A percentile compares a stretch with the other conserved stretches of the same genome.
Evolutionary conservation across 192 early-diverging fungal species (phyloP).

Genomic region (Dispira simplex): DNA sequence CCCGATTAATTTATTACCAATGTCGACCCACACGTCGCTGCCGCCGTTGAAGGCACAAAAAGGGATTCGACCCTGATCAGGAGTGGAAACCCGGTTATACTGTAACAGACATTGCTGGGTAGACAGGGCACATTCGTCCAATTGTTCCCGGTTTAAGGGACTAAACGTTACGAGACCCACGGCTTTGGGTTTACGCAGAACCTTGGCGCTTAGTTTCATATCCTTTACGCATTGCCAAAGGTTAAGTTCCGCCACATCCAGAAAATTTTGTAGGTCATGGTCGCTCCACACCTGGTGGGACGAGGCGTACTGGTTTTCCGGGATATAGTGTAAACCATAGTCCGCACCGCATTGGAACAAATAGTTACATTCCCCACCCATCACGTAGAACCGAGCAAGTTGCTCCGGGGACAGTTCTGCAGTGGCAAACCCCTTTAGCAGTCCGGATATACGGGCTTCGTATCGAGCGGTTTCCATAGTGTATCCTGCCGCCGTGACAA

Average conservation of each 20-base stretch:
- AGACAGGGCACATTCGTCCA: slow-evolving; percentile 77
- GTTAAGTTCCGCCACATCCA: slow-evolving; percentile 62
- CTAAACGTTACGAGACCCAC: slow-evolving; percentile 47
- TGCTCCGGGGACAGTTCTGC: slow-evolving; percentile 28
- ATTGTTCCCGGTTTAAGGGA: slow-evolving; percentile 57
- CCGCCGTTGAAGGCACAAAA: slow-evolving; percentile 94
- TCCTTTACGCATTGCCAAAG: slow-evolving; percentile 38
- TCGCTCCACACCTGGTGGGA: slow-evolving; percentile 35
- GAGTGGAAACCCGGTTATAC: slow-evolving; percentile 34
- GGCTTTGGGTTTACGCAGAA: slow-evolving; percentile 67
- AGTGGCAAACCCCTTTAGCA: slow-evolving; percentile 44
- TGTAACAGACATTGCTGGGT: slow-evolving; percentile 44
- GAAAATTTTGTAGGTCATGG: slow-evolving; percentile 33
- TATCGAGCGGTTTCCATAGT: slow-evolving; percentile 49
- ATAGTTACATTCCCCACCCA: slow-evolving; percentile 87
- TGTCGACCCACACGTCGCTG: slow-evolving; percentile 81
- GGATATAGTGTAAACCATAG: slow-evolving; percentile 47
- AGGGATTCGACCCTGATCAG: slow-evolving; percentile 43
- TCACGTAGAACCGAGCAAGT: slow-evolving; percentile 55
- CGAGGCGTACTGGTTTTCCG: slow-evolving; percentile 28
- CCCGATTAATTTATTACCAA: slow-evolving; percentile 90
- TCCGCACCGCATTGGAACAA: slow-evolving; percentile 54
- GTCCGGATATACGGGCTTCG: slow-evolving; percentile 59
- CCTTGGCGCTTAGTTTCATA: slow-evolving; percentile 45
- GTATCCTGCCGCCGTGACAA: slow-evolving; percentile 90